Percentiles rank a stretch among this genome's conserved stretches.
These are phyloP conservation scores for Rhodomyrtus tomentosa DNA, from an alignment of 345 rosid genomes.

Conservation along the genomic window DNA sequence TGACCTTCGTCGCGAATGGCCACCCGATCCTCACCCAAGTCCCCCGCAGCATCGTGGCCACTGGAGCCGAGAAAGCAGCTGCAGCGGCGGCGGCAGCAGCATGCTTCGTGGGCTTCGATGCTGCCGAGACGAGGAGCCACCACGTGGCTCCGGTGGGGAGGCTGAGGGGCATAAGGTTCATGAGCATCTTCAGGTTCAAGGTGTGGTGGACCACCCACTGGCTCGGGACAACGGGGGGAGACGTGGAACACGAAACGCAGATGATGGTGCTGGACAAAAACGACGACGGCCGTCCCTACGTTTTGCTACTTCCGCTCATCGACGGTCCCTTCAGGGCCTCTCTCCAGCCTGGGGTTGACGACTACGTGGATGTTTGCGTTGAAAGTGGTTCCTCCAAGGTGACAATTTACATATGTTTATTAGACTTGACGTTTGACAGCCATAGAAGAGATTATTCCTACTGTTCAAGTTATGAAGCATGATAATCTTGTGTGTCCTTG, in stretches of 20 bases:
- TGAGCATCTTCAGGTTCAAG: conserved; percentile 96
- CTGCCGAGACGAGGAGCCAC: conserved; percentile 17
- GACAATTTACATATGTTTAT: not conserved
- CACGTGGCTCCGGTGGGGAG: conserved; percentile 69
- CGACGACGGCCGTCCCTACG: conserved; percentile 39
- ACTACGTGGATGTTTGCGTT: conserved; percentile 58
- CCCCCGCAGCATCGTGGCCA: conserved; percentile 33
- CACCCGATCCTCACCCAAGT: conserved; percentile 55
- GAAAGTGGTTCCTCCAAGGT: conserved; percentile 77
- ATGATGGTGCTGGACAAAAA: conserved; percentile 51
- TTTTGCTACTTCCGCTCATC: conserved; percentile 56
- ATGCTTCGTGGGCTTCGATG: conserved; percentile 51
- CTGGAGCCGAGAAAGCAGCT: conserved; percentile 15
- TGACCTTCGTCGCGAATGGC: conserved; percentile 30
- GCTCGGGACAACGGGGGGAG: conserved; percentile 65
- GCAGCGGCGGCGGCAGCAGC: conserved; percentile 24
- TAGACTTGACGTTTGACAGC: not conserved
- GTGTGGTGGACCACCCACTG: conserved; percentile 98
- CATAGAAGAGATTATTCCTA: not conserved
- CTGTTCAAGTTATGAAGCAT: not conserved
- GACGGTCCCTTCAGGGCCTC: conserved; percentile 72
- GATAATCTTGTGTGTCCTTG: not conserved
- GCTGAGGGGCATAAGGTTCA: conserved; percentile 52
- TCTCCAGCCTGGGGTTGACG: conserved; percentile 48
- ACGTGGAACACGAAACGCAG: conserved; percentile 72